Percentiles rank a stretch among this genome's conserved stretches.
Conservation (phyloP, 495 filamentous ascomycete genomes). For the Sordaria brevicollis region DNA sequence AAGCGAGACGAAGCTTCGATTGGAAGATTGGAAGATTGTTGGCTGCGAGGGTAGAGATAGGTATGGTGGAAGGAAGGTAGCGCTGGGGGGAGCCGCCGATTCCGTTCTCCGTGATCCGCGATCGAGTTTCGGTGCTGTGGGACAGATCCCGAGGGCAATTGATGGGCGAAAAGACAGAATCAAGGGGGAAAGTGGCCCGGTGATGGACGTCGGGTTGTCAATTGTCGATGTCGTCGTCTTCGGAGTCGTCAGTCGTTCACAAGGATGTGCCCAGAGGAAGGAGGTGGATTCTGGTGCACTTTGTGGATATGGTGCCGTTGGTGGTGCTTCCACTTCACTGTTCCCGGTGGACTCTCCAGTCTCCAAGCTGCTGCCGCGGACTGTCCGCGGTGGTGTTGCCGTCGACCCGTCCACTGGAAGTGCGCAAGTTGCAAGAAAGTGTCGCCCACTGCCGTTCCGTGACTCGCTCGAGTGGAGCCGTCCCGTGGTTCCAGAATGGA, state of each 20-base stretch:
- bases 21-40: not conserved
- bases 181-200: not conserved
- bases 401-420: not conserved
- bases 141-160: not conserved
- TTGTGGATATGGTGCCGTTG: not conserved
- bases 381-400: not conserved
- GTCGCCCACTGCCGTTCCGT: conserved; percentile 13
- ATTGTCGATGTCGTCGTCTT: not conserved
- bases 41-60: too few species aligned
- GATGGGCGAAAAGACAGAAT: not conserved
- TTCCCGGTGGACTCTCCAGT: not conserved
- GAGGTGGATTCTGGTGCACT: not conserved
- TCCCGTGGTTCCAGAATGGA: conserved; percentile 18
- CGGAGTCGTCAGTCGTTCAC: not conserved
- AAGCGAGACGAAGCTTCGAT: not conserved
- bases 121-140: not conserved
- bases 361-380: not conserved
- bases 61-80: too few species aligned
- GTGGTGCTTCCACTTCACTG: not conserved
- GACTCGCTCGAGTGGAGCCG: conserved; percentile 13
- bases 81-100: not conserved
- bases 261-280: not conserved
- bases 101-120: not conserved
- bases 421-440: not conserved
- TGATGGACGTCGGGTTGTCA: not conserved